Evolutionary conservation across 2,329 filamentous ascomycete genomes (phyloP), one percentile per base, ranked within the genome.

Genomic region (Dactylellina cionopaga): DNA sequence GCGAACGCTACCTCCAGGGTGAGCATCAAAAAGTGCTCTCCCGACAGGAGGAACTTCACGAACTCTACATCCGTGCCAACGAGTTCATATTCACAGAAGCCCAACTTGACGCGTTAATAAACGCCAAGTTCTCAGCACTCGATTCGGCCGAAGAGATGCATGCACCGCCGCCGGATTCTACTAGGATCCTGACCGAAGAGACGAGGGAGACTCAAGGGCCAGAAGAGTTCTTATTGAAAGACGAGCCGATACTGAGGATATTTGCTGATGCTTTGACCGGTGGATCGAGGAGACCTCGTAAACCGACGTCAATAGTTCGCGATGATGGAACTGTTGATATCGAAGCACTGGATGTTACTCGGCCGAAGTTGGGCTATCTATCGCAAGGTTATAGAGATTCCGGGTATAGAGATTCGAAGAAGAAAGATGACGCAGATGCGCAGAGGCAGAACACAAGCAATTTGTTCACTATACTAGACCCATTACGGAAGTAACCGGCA

Each of bases 61-160:
- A 91, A 68, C 85, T 99, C 10, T 99, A 99, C 82, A 90, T 95
- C 82, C 90, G 92, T 76, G 92, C 95, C 3, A 87, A 90, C 24
- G 83, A 87, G 37, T 99, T 98, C 82, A 97, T 99, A 79, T 89
- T 92, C 15, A 89, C 86, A 22, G 92, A 96, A 79, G 82, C 85
- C 54, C 89, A 96, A 79, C 85, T 99, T 31, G 86, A 90, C 76
- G 83, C 82, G 84, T 74, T 84, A 89, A n/a, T 99, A 97, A 87
- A 88, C 24, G 84, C 87, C 74, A 83, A 83, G 80, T 87, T 85
- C 79, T 79, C 77, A 64, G 80, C 80, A 73, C 77, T 62, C 10
- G 29, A n/a, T 29, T 25, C 31, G 10, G 69, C 60, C 2, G 69
- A 66, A 35, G 7, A 6, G 5, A 13, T 54, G 11, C 25, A 60